Base-by-base conservation (phyloP, 495 filamentous ascomycete genomes). In the Penicillium maclennaniae region DNA sequence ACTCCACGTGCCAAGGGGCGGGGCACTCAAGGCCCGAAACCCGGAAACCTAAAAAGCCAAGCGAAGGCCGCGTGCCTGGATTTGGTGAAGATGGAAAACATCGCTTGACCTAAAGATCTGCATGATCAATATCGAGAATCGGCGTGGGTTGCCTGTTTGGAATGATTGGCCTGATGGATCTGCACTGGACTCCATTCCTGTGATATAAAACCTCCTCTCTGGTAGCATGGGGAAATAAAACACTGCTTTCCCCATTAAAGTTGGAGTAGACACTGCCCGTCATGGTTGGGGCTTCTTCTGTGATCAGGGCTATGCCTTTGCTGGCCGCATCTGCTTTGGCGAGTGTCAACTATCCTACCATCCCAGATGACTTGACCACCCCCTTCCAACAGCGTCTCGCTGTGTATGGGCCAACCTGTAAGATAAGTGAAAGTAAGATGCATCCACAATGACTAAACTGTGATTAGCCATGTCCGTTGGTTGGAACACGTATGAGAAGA, bases 341-440 rank as follows among this genome's bases (percentile, higher is more conserved):
- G 12, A 59, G 58, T 12, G 75, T 76, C 2, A 76, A 66, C 50
- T 82, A 77, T 60, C 80, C 81, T 17, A 27, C 74, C 8, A 71
- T 74, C n/a, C 81, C 81, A 6, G 46, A 53, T 15, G 81, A 84
- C 59, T 49, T 76, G 64, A 80, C 79, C 9, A 84, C 80, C 2
- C 81, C 81, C 1, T 63, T 73, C 12, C 81, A 83, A 61, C 81
- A 82, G 56, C 78, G 81, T 5, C 63, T 84, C 48, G 75, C 79
- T 34, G 71, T 83, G n/a, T 77, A 78, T 47, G 78, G 77, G 7
- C 73, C 78, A 0, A 78, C 75, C 53, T 61, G 81, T 83, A 58
- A 72, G 73, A 63, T 8, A 1, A 40, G 38, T 9, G 7, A 6
- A 16, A 19, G 17, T 9, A 16, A 40, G 0, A 19, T 14, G 9